phyloP scores from a whole-genome alignment of 2,329 filamentous ascomycete species.

The Capronia americana region DNA sequence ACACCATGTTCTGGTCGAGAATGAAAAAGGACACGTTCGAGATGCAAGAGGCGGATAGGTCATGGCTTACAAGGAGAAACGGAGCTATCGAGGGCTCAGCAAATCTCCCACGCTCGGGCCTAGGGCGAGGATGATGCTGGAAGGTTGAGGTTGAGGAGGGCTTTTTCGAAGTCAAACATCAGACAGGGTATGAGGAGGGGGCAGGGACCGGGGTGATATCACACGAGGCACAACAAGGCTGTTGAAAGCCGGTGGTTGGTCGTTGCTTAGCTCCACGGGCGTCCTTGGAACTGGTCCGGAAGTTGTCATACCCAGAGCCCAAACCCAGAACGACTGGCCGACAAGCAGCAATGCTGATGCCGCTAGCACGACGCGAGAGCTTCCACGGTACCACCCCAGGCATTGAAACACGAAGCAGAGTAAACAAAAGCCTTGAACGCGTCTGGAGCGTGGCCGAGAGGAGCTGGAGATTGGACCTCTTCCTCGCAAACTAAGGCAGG shows the following conservation, averaged over 20 bases:
- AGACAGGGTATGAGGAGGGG: constrained; percentile 27
- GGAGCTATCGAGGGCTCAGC: constrained; percentile 16
- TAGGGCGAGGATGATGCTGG: constrained; percentile 25
- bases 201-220: constrained; percentile 16
- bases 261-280: constrained; percentile 17
- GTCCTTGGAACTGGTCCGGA: constrained; percentile 16
- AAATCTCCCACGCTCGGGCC: constrained; percentile 26
- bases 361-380: constrained; percentile 14
- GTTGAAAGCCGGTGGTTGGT: constrained; percentile 23
- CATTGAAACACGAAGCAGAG: constrained; percentile 11
- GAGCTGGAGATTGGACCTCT: not conserved
- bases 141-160: constrained; percentile 27
- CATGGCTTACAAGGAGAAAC: constrained; percentile 16
- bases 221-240: constrained; percentile 29
- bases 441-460: not conserved
- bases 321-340: constrained; percentile 11
- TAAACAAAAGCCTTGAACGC: constrained; percentile 10
- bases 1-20: constrained; percentile 31
- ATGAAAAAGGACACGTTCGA: constrained; percentile 19
- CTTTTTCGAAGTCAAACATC: constrained; percentile 32
- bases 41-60: constrained; percentile 15
- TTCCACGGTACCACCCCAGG: constrained; percentile 5
- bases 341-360: constrained; percentile 9
- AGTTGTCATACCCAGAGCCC: constrained; percentile 21
- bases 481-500: not conserved